Evolutionary conservation across 106 monocot species (phyloP), one percentile per base, ranked within the genome.

Genomic region (Platanthera zijinensis): DNA sequence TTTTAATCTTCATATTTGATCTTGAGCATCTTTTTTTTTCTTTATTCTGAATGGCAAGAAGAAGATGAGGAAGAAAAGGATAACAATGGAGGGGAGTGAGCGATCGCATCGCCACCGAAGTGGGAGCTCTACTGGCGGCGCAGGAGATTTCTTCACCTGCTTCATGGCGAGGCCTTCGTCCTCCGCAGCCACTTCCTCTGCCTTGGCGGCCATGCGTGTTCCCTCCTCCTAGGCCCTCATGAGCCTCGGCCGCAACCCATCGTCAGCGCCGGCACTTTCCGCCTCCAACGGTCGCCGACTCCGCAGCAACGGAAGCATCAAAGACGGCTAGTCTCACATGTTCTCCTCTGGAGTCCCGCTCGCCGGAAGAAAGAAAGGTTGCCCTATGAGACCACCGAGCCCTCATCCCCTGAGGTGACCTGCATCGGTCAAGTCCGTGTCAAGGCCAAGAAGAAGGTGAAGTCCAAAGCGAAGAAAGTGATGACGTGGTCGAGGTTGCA

Each of bases 381-480:
- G 66, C 68, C 86, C 3, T 84, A 90, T 71, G 97, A 91, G 74
- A 73, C 93, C 1, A 86, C 86, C 12, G 97, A 99, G 82, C 97
- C 97, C 1, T 87, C 91, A 1, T 99, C 97, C 5, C 97, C 97
- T 7, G 94, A 99, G 76, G 97, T 99, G 11, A 99, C 97, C 11
- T 99, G 97, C 94, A 99, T 99, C 56, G 97, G 97, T 14, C 97
- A 99, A 72, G 97, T 99, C 1, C 79, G 89, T 51, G 94, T 94
- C 11, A 92, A 82, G 48, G 76, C 72, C 51, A 83, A 80, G 78
- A 80, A 81, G 75, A 86, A 86, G 79, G 82, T 67, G 48, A 76
- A 51, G 45, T 79, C 57, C 50, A 66, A 22, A 51, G 48, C 57
- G 30, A 76, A 57, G 52, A 78, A 32, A 17, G 77, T 79, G 10